Evolutionary conservation across 2,329 filamentous ascomycete species (phyloP).

Genomic region (Talaromyces albobiverticillius): DNA sequence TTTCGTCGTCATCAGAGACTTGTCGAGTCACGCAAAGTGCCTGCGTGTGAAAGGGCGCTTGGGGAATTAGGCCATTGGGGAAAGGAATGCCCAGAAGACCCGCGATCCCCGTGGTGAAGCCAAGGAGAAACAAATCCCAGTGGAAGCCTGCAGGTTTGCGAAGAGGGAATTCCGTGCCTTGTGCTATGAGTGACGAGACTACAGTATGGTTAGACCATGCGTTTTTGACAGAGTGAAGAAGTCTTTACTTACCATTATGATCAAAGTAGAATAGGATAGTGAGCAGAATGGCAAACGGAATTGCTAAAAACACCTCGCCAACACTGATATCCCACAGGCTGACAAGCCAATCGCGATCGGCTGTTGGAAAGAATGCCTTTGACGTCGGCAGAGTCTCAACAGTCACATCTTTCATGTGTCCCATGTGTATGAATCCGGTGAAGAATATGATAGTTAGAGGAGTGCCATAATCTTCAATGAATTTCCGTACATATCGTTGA

Average conservation of each 20-base stretch:
- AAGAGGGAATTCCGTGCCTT: slow-evolving; percentile 78
- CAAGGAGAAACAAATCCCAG: slow-evolving; percentile 80
- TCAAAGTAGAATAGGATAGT: slow-evolving; percentile 89
- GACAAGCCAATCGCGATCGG: slow-evolving; percentile 71
- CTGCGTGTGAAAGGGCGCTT: slow-evolving; percentile 78
- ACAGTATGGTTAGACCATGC: not conserved
- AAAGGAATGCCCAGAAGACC: slow-evolving; percentile 75
- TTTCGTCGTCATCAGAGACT: slow-evolving; percentile 56
- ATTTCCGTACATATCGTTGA: slow-evolving; percentile 70
- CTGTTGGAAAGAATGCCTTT: slow-evolving; percentile 75
- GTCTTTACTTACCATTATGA: slow-evolving; percentile 66
- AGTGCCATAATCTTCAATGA: slow-evolving; percentile 86
- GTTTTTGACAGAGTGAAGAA: too few relatives aligned
- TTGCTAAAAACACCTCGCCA: slow-evolving; percentile 73
- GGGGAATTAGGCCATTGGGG: slow-evolving; percentile 79
- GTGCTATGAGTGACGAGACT: slow-evolving; percentile 80
- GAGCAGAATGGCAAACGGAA: slow-evolving; percentile 81
- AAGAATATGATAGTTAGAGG: slow-evolving; percentile 83
- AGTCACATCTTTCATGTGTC: slow-evolving; percentile 70
- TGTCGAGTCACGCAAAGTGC: slow-evolving; percentile 69
- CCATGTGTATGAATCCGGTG: slow-evolving; percentile 83
- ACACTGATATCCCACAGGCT: slow-evolving; percentile 75
- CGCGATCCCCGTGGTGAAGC: slow-evolving; percentile 71
- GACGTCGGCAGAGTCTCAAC: slow-evolving; percentile 72
- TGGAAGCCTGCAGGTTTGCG: slow-evolving; percentile 80